Conservation (phyloP, 441 rosid species). For the Pelargonium myrrhifolium region DNA sequence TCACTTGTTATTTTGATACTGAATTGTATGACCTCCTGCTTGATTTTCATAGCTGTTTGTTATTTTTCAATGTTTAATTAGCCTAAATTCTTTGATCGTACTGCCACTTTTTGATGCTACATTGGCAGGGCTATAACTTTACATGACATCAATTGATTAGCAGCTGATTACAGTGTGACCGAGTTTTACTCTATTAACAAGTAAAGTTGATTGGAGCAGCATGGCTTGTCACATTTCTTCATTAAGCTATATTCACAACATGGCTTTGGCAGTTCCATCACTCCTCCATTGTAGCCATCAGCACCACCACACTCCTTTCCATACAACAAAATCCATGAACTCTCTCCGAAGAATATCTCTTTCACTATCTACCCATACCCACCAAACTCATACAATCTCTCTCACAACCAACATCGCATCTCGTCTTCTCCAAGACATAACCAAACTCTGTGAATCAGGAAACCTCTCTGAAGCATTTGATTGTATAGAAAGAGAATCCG, state of each 20-base stretch:
- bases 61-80: too few relatives aligned
- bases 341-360: constrained; percentile 16
- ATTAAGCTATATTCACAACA: background rate
- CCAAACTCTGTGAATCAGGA: constrained; percentile 33
- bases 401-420: constrained; percentile 8
- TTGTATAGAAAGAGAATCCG: constrained; percentile 20
- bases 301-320: background rate
- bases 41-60: too few relatives aligned
- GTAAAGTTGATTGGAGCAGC: background rate
- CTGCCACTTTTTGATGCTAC: background rate
- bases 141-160: background rate
- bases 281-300: background rate
- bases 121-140: background rate
- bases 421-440: constrained; percentile 27
- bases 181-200: background rate
- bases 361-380: constrained; percentile 17
- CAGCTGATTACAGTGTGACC: background rate
- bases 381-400: constrained; percentile 5
- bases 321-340: background rate
- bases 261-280: background rate
- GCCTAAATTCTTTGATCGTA: background rate
- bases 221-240: constrained; percentile 1
- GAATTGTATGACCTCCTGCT: too few relatives aligned
- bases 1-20: too few relatives aligned
- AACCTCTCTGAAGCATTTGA: constrained; percentile 34